phyloP scores from a whole-genome alignment of 2,329 filamentous ascomycete species.

The Periglandula ipomoeae region DNA sequence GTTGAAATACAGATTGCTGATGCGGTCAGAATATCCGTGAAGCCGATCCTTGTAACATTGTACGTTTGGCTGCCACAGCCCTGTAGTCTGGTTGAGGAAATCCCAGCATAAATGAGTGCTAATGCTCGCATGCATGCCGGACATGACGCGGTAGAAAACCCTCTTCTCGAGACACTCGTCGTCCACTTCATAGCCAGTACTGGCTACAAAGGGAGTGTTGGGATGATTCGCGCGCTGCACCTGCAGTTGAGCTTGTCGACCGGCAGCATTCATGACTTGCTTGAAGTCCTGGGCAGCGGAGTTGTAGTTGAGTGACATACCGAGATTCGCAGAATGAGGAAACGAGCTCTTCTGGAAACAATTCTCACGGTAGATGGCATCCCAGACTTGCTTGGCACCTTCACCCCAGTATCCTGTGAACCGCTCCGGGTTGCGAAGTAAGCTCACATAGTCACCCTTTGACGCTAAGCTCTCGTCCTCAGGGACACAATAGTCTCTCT shows the following conservation, averaged over 20 bases:
- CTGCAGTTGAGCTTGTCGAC: conserved; percentile 52
- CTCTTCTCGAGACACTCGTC: conserved; percentile 96
- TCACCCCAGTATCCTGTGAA: conserved; percentile 90
- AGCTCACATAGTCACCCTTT: conserved; percentile 93
- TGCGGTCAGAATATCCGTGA: conserved; percentile 75
- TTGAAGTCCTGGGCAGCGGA: conserved; percentile 53
- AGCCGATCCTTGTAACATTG: conserved; percentile 83
- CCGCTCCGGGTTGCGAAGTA: conserved; percentile 86
- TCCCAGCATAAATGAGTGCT: conserved; percentile 94
- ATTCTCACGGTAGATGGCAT: conserved; percentile 94
- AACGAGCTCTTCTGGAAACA: conserved; percentile 72
- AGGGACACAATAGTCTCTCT: conserved; percentile 91
- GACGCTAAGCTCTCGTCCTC: conserved; percentile 81
- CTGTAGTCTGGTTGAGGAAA: conserved; percentile 89
- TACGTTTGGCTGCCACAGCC: conserved; percentile 84
- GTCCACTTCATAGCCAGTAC: conserved; percentile 63
- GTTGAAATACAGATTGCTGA: conserved; percentile 98
- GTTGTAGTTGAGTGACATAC: conserved; percentile 34
- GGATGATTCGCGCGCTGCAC: conserved; percentile 35
- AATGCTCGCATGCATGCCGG: conserved; percentile 97
- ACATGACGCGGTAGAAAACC: conserved; percentile 93
- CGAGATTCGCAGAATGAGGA: conserved; percentile 47
- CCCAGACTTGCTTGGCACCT: conserved; percentile 85
- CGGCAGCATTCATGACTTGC: conserved; percentile 49
- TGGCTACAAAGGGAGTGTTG: conserved; percentile 50